Evolutionary conservation across 768 basidiomycete species (phyloP).

Genomic region (Chalciporus pseudorubinellus): DNA sequence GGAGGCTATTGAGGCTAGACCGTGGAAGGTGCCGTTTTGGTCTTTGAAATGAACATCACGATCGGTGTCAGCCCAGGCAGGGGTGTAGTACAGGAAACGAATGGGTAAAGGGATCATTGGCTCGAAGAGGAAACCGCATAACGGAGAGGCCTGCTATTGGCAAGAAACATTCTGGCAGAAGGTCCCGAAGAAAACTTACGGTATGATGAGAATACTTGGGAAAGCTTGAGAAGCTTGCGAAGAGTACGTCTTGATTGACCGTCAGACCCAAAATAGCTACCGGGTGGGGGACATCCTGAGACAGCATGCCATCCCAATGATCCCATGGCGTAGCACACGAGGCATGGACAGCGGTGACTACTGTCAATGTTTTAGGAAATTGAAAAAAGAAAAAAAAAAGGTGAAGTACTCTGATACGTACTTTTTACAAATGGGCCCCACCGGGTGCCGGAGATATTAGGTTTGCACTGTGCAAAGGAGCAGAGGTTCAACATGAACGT

Average conservation of each 20-base stretch:
- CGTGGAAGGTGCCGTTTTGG: not conserved
- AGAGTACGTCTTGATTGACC: too few relatives aligned
- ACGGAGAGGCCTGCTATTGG: not conserved
- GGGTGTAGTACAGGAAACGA: not conserved
- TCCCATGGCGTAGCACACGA: too few relatives aligned
- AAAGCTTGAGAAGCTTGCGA: too few relatives aligned
- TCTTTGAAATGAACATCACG: not conserved
- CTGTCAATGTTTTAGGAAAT: too few relatives aligned
- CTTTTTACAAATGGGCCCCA: constrained; percentile 6
- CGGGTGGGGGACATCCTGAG: not conserved
- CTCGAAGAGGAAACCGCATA: not conserved
- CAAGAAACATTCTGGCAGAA: too few relatives aligned
- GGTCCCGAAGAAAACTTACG: too few relatives aligned
- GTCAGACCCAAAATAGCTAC: not conserved
- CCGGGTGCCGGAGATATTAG: constrained; percentile 9
- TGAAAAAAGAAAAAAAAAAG: too few relatives aligned
- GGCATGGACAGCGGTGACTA: too few relatives aligned
- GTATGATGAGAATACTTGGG: too few relatives aligned
- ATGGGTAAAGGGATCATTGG: not conserved
- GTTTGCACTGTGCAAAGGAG: too few relatives aligned
- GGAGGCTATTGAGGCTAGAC: not conserved
- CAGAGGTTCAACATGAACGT: too few relatives aligned
- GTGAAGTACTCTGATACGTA: not conserved
- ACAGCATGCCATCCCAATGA: too few relatives aligned
- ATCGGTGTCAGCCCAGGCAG: not conserved